These are phyloP conservation scores for Tinospora cordifolia DNA, from an alignment of 164 flowering plant genomes.

Conservation along the genomic window DNA sequence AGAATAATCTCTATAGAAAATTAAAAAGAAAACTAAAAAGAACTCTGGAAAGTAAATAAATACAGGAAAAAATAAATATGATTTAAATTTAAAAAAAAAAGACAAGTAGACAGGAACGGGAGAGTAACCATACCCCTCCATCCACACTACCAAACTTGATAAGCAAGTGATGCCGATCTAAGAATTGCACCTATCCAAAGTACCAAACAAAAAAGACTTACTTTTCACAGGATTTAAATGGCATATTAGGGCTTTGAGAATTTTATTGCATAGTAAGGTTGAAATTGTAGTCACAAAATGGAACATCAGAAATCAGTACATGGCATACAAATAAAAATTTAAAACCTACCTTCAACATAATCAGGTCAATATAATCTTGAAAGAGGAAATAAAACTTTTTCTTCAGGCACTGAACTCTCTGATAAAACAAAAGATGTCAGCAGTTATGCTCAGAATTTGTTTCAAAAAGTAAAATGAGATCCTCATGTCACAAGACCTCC, in stretches of 20 bases:
- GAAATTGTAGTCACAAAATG: neutral
- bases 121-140: conserved; percentile 65
- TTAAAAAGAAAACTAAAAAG: neutral
- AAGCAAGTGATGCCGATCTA: conserved; percentile 90
- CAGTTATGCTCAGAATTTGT: conserved; percentile 6
- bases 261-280: neutral
- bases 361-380: conserved; percentile 93
- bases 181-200: conserved; percentile 74
- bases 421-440: conserved; percentile 20
- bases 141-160: conserved; percentile 95
- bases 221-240: neutral
- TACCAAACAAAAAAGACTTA: conserved; percentile 1
- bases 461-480: too few relatives aligned
- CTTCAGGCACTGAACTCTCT: conserved; percentile 83
- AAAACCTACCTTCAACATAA: conserved; percentile 80
- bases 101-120: too few relatives aligned
- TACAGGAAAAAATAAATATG: neutral
- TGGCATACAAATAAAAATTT: neutral
- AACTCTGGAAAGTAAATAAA: neutral
- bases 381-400: conserved; percentile 91
- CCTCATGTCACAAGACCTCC: too few relatives aligned
- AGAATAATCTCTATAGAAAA: neutral
- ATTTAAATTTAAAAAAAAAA: too few relatives aligned
- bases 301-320: neutral
- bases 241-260: neutral